Percentiles rank a stretch among this genome's conserved stretches.
phyloP scores from a whole-genome alignment of 768 basidiomycete genomes.

The Rhodotorula paludigena region DNA sequence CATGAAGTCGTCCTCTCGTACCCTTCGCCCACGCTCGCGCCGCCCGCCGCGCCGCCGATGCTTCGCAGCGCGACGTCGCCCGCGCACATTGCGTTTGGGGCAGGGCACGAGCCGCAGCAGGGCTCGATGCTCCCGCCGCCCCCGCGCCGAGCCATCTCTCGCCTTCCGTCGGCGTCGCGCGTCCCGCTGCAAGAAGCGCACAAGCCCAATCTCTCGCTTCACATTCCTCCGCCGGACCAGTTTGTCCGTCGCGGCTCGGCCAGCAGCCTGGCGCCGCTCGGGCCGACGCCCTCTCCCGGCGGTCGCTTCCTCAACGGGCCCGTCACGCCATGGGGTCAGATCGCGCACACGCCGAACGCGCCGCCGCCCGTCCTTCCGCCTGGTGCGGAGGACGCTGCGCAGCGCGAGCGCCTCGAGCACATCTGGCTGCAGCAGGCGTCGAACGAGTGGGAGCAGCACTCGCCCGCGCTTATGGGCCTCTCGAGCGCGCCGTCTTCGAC shows the following conservation, averaged over 20 bases:
- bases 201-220: slow-evolving; percentile 34
- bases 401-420: slow-evolving; percentile 36
- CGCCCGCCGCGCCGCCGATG: background rate
- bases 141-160: background rate
- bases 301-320: slow-evolving; percentile 10
- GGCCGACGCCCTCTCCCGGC: too few relatives aligned
- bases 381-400: slow-evolving; percentile 3
- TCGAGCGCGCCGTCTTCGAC: background rate
- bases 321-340: slow-evolving; percentile 29
- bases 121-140: slow-evolving; percentile 4
- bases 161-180: background rate
- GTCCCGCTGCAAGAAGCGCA: background rate
- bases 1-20: background rate
- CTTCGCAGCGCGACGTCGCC: slow-evolving; percentile 1
- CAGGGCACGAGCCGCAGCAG: background rate
- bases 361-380: slow-evolving; percentile 35
- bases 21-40: background rate
- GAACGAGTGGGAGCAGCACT: slow-evolving; percentile 34
- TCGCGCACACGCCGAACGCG: slow-evolving; percentile 37
- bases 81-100: background rate
- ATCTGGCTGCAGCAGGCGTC: slow-evolving; percentile 31
- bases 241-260: slow-evolving; percentile 10
- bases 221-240: slow-evolving; percentile 33
- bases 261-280: too few relatives aligned
- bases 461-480: slow-evolving; percentile 35